phyloP scores from a whole-genome alignment of 2,329 filamentous ascomycete species.

The Arthrobotrys pseudoclavata region DNA sequence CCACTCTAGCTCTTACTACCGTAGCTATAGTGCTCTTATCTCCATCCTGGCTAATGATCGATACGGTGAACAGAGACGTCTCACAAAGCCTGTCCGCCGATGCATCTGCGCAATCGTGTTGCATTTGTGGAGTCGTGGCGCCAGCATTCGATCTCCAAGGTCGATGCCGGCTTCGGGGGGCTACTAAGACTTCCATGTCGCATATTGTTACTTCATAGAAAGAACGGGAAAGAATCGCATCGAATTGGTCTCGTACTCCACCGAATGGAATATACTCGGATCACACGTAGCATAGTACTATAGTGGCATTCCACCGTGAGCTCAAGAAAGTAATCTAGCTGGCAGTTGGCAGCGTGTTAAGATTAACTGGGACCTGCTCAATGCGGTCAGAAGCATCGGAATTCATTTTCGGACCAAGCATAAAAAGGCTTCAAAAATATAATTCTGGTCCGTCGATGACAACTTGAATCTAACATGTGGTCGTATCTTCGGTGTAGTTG shows the following conservation, averaged over 20 bases:
- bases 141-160: conserved; percentile 6
- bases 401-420: conserved; percentile 15
- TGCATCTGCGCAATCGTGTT: conserved; percentile 5
- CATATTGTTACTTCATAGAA: conserved; percentile 1
- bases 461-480: conserved; percentile 1
- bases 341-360: background rate
- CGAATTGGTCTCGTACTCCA: no score
- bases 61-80: conserved; percentile 10
- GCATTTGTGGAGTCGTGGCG: background rate
- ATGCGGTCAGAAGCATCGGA: conserved; percentile 41
- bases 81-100: background rate
- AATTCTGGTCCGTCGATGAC: conserved; percentile 15
- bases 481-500: conserved; percentile 4
- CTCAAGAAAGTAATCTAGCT: background rate
- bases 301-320: background rate
- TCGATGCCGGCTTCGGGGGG: background rate
- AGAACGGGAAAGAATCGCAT: background rate
- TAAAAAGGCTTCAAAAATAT: conserved; percentile 19
- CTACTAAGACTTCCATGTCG: background rate
- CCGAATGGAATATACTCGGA: background rate
- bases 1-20: background rate
- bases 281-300: background rate
- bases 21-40: background rate
- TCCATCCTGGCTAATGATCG: background rate
- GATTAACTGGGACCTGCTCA: conserved; percentile 44